A percentile compares a stretch with the other conserved stretches of the same genome.
These are phyloP conservation scores for Debaryomyces castellii DNA, from an alignment of 805 yeast species.

Conservation along the genomic window DNA sequence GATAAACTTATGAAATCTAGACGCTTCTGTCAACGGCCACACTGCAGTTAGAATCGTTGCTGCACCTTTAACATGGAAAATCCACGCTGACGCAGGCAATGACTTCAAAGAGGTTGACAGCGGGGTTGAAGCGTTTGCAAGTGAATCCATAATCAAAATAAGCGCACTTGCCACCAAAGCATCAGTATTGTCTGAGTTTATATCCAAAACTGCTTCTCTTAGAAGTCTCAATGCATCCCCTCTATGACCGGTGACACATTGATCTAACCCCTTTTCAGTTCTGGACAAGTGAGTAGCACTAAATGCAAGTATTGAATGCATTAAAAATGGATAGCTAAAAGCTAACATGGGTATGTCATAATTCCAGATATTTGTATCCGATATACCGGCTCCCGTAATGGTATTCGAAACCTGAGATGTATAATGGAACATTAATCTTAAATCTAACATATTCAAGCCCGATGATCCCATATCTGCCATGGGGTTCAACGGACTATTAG, in stretches of 20 bases:
- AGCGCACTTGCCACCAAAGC: constrained; percentile 91
- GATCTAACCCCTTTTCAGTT: constrained; percentile 71
- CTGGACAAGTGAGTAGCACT: constrained; percentile 89
- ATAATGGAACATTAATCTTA: constrained; percentile 84
- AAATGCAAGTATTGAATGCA: constrained; percentile 90
- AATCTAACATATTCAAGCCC: constrained; percentile 66
- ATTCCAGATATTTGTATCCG: constrained; percentile 83
- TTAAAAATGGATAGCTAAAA: constrained; percentile 80
- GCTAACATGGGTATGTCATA: constrained; percentile 86
- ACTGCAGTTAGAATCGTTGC: constrained; percentile 94
- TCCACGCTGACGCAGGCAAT: constrained; percentile 93
- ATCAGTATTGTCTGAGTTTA: constrained; percentile 83
- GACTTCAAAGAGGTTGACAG: constrained; percentile 51
- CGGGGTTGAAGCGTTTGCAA: constrained; percentile 83
- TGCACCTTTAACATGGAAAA: constrained; percentile 95
- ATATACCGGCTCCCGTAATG: constrained; percentile 86
- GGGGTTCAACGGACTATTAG: constrained; percentile 10
- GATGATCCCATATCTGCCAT: constrained; percentile 10
- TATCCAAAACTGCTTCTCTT: constrained; percentile 82
- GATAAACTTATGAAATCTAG: constrained; percentile 43
- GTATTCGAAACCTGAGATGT: constrained; percentile 82
- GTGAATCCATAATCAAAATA: constrained; percentile 85
- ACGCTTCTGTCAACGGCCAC: constrained; percentile 71
- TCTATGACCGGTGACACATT: constrained; percentile 80
- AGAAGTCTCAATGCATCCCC: constrained; percentile 81